These are phyloP conservation scores for Toxoplasma gondii DNA, from an alignment of 169 alveolate species.

Conservation along the genomic window DNA sequence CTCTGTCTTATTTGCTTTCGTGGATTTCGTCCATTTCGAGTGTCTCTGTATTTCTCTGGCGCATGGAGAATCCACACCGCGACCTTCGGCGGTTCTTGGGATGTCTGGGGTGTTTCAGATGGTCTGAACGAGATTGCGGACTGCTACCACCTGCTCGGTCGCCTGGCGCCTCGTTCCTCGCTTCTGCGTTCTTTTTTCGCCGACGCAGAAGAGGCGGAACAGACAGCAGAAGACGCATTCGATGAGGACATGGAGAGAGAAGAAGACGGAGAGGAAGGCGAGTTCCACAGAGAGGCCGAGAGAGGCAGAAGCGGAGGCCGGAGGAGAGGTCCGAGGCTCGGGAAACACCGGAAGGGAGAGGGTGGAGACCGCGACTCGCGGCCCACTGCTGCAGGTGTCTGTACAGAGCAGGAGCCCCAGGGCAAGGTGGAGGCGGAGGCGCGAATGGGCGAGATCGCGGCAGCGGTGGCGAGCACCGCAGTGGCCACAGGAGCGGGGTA, in stretches of 20 bases:
- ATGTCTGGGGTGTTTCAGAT: neutral
- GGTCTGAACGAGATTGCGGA: constrained; percentile 12
- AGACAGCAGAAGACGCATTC: neutral
- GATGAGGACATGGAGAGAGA: neutral
- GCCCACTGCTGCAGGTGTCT: neutral
- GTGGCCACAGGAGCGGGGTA: neutral
- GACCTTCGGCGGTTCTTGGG: neutral
- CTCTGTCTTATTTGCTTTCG: too few relatives aligned
- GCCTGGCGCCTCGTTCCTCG: constrained; percentile 32
- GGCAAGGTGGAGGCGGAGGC: neutral
- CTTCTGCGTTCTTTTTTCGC: neutral
- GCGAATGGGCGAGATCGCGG: neutral
- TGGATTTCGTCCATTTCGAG: too few relatives aligned
- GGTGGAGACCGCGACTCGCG: neutral
- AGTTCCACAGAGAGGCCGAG: neutral
- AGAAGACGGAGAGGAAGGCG: constrained; percentile 7
- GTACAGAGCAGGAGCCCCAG: neutral
- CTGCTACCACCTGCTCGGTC: neutral
- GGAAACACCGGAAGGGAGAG: neutral
- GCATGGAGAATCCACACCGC: too few relatives aligned
- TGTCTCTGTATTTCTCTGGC: too few relatives aligned
- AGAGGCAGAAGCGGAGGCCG: neutral
- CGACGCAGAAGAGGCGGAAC: neutral
- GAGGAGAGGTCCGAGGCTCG: neutral
- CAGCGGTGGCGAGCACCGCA: neutral